Evolutionary conservation across 352 stramenopile genomes (phyloP).

Genomic region (Phytophthora cryptogea): DNA sequence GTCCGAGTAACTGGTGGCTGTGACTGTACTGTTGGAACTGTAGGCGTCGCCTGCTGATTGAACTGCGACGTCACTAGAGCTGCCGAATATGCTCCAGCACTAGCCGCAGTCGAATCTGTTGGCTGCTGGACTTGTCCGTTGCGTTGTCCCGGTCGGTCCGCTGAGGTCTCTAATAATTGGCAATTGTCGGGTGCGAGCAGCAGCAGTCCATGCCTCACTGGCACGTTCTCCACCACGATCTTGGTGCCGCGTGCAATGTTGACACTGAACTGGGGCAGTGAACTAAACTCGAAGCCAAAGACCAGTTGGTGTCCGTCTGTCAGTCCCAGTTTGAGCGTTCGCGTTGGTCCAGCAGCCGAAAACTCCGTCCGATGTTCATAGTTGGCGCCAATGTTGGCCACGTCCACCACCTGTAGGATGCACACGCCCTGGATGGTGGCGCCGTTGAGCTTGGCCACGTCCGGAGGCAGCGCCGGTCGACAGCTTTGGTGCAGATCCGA

Average conservation of each 20-base stretch:
- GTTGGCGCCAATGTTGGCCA: constrained; percentile 81
- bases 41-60: constrained; percentile 12
- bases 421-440: constrained; percentile 68
- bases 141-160: constrained; percentile 26
- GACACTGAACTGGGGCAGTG: constrained; percentile 57
- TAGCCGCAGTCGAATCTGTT: constrained; percentile 19
- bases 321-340: constrained; percentile 84
- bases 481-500: constrained; percentile 77
- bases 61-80: constrained; percentile 59
- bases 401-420: constrained; percentile 82
- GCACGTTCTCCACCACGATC: constrained; percentile 68
- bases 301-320: constrained; percentile 79
- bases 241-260: constrained; percentile 66
- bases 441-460: constrained; percentile 53
- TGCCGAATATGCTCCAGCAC: constrained; percentile 57
- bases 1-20: constrained; percentile 7
- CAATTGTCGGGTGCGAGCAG: constrained; percentile 72
- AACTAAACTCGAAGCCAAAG: constrained; percentile 75
- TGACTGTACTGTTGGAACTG: constrained; percentile 1
- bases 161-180: constrained; percentile 52
- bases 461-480: constrained; percentile 51
- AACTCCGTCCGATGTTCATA: constrained; percentile 76
- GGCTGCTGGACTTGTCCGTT: constrained; percentile 17
- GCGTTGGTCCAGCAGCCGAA: constrained; percentile 48
- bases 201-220: constrained; percentile 72